Evolutionary conservation across 108 stramenopile genomes (phyloP).

Genomic region (Cylindrotheca closterium): DNA sequence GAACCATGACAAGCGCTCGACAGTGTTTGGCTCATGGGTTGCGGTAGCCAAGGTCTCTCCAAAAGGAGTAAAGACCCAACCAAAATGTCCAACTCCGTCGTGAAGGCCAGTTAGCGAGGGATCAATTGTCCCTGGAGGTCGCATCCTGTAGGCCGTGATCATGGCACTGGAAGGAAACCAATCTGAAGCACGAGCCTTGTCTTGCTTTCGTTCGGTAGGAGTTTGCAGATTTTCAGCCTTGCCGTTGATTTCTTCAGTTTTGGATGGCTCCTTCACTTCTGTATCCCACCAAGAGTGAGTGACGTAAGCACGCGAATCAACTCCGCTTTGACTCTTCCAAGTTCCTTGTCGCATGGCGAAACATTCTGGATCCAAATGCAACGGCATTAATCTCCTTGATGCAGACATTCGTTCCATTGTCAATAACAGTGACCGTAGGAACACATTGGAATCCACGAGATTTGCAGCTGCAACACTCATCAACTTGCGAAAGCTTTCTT

Average conservation of each 20-base stretch:
- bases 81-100: conserved; percentile 36
- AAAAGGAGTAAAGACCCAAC: conserved; percentile 47
- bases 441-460: conserved; percentile 91
- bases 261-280: background rate
- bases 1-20: conserved; percentile 61
- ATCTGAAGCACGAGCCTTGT: conserved; percentile 32
- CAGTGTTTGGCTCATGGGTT: conserved; percentile 46
- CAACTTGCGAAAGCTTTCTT: conserved; percentile 57
- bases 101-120: conserved; percentile 3
- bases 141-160: conserved; percentile 15
- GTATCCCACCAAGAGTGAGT: conserved; percentile 69
- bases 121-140: conserved; percentile 2
- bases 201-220: conserved; percentile 2
- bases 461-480: conserved; percentile 72
- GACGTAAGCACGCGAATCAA: conserved; percentile 36
- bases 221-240: background rate
- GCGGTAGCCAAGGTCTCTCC: conserved; percentile 17
- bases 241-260: conserved; percentile 7
- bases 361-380: conserved; percentile 12
- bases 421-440: conserved; percentile 74
- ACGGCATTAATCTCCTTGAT: conserved; percentile 4
- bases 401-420: conserved; percentile 63
- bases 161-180: conserved; percentile 38
- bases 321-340: conserved; percentile 22
- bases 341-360: background rate